Evolutionary conservation across 2,329 filamentous ascomycete genomes (phyloP).

Genomic region (Hirsutella rhossiliensis): DNA sequence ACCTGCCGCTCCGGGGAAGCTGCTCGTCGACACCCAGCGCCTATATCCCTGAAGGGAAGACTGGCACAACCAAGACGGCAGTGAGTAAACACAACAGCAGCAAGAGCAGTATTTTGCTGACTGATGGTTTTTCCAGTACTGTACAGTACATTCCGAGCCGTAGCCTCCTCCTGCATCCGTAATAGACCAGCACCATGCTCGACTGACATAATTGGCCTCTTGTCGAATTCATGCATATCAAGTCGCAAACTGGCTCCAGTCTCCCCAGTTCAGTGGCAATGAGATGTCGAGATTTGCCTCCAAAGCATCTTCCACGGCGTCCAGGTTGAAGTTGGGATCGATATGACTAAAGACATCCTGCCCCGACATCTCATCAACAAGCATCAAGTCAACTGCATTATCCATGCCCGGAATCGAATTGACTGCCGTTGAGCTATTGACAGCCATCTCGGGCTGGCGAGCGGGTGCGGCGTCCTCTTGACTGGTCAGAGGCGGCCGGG

Average conservation of each 20-base stretch:
- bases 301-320: slow-evolving; percentile 40
- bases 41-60: no score
- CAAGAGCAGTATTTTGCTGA: no score
- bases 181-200: no score
- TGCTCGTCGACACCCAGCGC: no score
- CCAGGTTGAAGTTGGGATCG: slow-evolving; percentile 40
- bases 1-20: no score
- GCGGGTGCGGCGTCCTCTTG: slow-evolving; percentile 1
- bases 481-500: slow-evolving; percentile 6
- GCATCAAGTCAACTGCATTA: slow-evolving; percentile 26
- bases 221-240: slow-evolving; percentile 4
- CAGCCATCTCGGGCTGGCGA: slow-evolving; percentile 8
- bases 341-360: slow-evolving; percentile 44
- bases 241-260: slow-evolving; percentile 26
- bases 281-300: slow-evolving; percentile 43
- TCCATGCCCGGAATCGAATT: slow-evolving; percentile 17
- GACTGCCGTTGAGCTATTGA: slow-evolving; percentile 12
- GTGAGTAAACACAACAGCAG: no score
- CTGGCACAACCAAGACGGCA: no score
- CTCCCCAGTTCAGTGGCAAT: slow-evolving; percentile 38
- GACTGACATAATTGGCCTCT: no score
- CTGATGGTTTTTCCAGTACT: no score
- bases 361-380: slow-evolving; percentile 31
- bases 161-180: no score
- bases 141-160: no score